Percentiles rank a stretch among this genome's conserved stretches.
Evolutionary conservation across 352 stramenopile species (phyloP).

Genomic region (Hyaloperonospora arabidopsidis): DNA sequence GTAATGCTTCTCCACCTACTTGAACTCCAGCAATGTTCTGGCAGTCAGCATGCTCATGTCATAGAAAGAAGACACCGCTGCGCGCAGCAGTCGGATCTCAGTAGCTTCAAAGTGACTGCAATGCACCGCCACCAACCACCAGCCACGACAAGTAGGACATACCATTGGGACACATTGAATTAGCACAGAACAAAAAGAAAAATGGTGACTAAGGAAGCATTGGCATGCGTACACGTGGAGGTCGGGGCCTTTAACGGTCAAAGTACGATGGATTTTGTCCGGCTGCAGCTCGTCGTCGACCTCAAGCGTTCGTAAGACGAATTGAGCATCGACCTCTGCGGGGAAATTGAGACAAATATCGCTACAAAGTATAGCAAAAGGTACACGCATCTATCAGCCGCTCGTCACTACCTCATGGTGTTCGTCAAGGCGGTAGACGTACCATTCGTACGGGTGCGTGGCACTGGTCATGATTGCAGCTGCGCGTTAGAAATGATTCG

Average conservation of each 20-base stretch:
- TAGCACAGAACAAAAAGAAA: not conserved
- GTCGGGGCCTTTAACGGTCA: constrained; percentile 50
- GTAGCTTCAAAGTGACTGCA: constrained; percentile 73
- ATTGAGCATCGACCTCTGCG: constrained; percentile 50
- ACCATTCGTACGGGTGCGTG: constrained; percentile 79
- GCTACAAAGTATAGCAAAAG: constrained; percentile 13
- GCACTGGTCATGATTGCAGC: constrained; percentile 16
- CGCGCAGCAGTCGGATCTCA: constrained; percentile 76
- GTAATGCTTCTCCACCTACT: constrained; percentile 25
- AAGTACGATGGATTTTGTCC: constrained; percentile 73
- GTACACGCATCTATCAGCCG: not conserved
- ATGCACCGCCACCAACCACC: constrained; percentile 8
- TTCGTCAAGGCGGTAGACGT: not conserved
- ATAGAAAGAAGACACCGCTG: constrained; percentile 82
- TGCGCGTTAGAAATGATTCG: constrained; percentile 5
- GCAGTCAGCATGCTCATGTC: constrained; percentile 73
- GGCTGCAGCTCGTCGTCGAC: constrained; percentile 84
- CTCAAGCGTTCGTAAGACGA: constrained; percentile 72
- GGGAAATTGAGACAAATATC: constrained; percentile 62
- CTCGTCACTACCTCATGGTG: too few species aligned
- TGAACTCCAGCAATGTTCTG: constrained; percentile 80
- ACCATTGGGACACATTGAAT: constrained; percentile 3
- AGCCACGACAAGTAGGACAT: constrained; percentile 1
- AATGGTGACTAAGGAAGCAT: not conserved
- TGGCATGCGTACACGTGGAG: constrained; percentile 56